Base-by-base conservation (phyloP, 2,329 filamentous ascomycete species). In the Fusarium buharicum region DNA sequence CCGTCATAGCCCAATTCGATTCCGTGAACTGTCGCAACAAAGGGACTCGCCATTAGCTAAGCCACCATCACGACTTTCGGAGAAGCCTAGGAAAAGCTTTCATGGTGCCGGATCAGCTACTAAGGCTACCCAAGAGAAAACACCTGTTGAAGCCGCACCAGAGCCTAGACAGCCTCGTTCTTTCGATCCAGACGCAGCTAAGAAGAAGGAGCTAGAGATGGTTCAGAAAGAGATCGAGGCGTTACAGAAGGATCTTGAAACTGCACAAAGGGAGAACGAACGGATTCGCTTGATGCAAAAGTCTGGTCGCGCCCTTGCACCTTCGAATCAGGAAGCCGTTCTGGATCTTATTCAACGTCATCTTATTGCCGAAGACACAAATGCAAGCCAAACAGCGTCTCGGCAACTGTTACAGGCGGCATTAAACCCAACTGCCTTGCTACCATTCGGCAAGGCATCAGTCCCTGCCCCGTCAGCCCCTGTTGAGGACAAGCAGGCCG, bases 251-350 rank as follows among this genome's bases (percentile, higher is more conserved):
- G 89, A 92, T 60, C 69, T 91, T n/a, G 72, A 78, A 9, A 69
- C 86, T 6, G 81, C 85, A 8, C 80, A 80, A 46, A 77, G 76
- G n/a, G 88, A 88, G 67, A 88, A 87, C 48, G 81, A 84, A 41
- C 80, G 84, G 16, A 74, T 87, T 45, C 76, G 81, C 27, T 40
- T 73, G 8, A 73, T 76, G 66, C 75, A 80, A 44, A 68, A 74
- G 3, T 76, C 79, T 6, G 76, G 79, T 11, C 76, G 79, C 11
- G 63, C 67, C 0, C 62, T 76, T 6, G 72, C 75, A 1, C 64
- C 70, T 1, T 57, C 71, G 5, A 72, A 81, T 10, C 74, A 76
- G 20, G 69, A 77, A 10, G 74, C 73, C 3, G 66, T 85, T 1
- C 55, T 81, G 6, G 74, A 76, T 45, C 62, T 82, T 3, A 72